Evolutionary conservation across 441 rosid genomes (phyloP).

Genomic region (Viola pubescens): DNA sequence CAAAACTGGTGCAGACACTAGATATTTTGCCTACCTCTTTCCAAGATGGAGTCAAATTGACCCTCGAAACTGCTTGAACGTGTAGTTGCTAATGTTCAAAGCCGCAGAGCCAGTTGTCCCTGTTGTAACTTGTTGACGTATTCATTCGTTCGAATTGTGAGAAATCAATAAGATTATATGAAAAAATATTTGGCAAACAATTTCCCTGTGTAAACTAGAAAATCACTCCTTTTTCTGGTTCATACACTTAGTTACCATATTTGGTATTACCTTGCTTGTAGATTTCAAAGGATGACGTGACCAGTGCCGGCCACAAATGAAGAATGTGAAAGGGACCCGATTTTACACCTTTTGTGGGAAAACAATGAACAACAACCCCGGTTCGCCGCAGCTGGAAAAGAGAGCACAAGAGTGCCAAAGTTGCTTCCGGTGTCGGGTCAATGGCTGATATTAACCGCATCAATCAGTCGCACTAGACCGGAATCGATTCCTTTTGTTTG

Average conservation of each 20-base stretch:
- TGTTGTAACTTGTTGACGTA: too few species aligned
- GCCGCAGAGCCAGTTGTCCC: too few species aligned
- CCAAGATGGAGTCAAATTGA: conserved; percentile 58
- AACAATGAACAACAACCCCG: neutral
- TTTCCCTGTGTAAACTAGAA: too few species aligned
- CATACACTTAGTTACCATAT: too few species aligned
- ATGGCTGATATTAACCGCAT: too few species aligned
- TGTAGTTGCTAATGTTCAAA: neutral
- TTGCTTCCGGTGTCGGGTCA: neutral
- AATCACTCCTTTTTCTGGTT: too few species aligned
- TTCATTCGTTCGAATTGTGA: too few species aligned
- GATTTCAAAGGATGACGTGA: too few species aligned
- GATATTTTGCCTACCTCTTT: conserved; percentile 46
- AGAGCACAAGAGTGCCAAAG: neutral
- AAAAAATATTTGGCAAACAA: too few species aligned
- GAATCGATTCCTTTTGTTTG: neutral
- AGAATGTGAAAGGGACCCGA: neutral
- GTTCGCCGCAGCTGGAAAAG: conserved; percentile 2
- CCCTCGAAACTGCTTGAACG: conserved; percentile 32
- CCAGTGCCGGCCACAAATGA: neutral
- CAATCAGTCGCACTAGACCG: neutral
- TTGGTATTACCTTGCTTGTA: too few species aligned
- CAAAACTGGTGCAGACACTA: conserved; percentile 49
- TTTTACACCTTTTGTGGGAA: neutral
- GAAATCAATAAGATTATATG: too few species aligned